Percentiles rank a stretch among this genome's conserved stretches.
phyloP scores from a whole-genome alignment of 2,329 filamentous ascomycete species.

The Colletotrichum trifolii region DNA sequence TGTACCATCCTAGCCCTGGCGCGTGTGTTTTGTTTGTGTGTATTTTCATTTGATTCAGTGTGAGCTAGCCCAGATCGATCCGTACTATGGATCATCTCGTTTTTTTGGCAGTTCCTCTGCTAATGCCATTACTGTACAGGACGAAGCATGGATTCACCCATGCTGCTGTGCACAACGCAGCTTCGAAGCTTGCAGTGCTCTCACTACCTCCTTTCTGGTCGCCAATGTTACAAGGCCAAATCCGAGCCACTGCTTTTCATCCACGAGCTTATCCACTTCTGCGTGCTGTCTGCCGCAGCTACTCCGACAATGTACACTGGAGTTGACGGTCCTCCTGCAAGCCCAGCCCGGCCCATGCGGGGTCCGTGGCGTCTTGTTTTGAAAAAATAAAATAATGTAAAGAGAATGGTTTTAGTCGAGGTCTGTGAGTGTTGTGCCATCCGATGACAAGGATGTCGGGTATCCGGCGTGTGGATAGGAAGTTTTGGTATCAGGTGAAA shows the following conservation, averaged over 20 bases:
- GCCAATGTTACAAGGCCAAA: slow-evolving; percentile 35
- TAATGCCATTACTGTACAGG: slow-evolving; percentile 36
- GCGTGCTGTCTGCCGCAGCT: slow-evolving; percentile 24
- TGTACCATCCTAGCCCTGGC: slow-evolving; percentile 1
- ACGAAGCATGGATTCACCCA: slow-evolving; percentile 33
- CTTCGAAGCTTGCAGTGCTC: slow-evolving; percentile 36
- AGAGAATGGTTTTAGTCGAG: slow-evolving; percentile 31
- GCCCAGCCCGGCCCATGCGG: slow-evolving; percentile 1
- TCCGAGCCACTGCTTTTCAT: slow-evolving; percentile 36
- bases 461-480: slow-evolving; percentile 34
- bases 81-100: slow-evolving; percentile 18
- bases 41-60: slow-evolving; percentile 35
- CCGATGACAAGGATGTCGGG: slow-evolving; percentile 35
- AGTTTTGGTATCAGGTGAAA: slow-evolving; percentile 36
- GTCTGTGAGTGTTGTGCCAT: slow-evolving; percentile 35
- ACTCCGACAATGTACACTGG: slow-evolving; percentile 35
- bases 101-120: slow-evolving; percentile 30
- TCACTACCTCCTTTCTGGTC: neutral
- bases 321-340: slow-evolving; percentile 32
- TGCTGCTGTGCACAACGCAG: slow-evolving; percentile 27
- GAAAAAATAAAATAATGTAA: slow-evolving; percentile 32
- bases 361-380: slow-evolving; percentile 33
- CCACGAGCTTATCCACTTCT: slow-evolving; percentile 31
- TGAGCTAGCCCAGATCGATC: slow-evolving; percentile 35
- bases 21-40: slow-evolving; percentile 26